Percentiles rank a stretch among this genome's conserved stretches.
Evolutionary conservation across 2,329 filamentous ascomycete species (phyloP).

Genomic region (Penicillium sp.): DNA sequence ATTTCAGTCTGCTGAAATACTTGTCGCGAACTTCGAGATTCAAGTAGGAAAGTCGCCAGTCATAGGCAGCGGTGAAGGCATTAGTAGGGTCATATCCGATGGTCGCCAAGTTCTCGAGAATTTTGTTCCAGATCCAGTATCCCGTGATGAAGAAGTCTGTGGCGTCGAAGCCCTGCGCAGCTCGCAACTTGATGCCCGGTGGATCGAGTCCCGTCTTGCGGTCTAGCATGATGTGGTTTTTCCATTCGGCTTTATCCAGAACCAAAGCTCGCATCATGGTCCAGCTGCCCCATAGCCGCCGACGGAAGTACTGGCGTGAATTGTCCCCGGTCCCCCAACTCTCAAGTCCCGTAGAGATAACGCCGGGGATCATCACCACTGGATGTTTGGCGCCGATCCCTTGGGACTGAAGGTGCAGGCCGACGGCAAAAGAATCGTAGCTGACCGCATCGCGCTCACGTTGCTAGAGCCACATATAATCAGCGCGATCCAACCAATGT

Average conservation of each 20-base stretch:
- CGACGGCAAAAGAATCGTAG: constrained; percentile 91
- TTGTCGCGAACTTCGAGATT: constrained; percentile 88
- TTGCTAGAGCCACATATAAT: constrained; percentile 45
- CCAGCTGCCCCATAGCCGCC: constrained; percentile 95
- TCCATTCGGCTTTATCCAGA: constrained; percentile 89
- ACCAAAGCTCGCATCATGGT: constrained; percentile 97
- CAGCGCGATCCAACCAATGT: background rate
- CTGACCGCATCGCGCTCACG: constrained; percentile 80
- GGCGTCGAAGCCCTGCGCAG: constrained; percentile 94
- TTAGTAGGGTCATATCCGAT: constrained; percentile 88
- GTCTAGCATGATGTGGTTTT: constrained; percentile 94
- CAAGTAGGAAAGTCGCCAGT: constrained; percentile 86
- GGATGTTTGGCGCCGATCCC: constrained; percentile 78
- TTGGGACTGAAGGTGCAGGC: constrained; percentile 71
- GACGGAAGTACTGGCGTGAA: constrained; percentile 87
- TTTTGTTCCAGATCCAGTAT: constrained; percentile 99
- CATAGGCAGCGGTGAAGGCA: constrained; percentile 65
- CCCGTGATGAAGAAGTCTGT: constrained; percentile 77
- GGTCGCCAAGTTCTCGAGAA: constrained; percentile 90
- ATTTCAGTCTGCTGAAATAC: constrained; percentile 87
- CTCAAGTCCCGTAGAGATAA: constrained; percentile 94
- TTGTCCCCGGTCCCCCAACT: constrained; percentile 87
- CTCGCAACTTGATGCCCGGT: constrained; percentile 79
- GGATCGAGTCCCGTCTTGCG: constrained; percentile 86
- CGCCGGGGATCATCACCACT: constrained; percentile 93